Evolutionary conservation across 2,329 filamentous ascomycete species (phyloP).

Genomic region (Rhynchosporium secalis): DNA sequence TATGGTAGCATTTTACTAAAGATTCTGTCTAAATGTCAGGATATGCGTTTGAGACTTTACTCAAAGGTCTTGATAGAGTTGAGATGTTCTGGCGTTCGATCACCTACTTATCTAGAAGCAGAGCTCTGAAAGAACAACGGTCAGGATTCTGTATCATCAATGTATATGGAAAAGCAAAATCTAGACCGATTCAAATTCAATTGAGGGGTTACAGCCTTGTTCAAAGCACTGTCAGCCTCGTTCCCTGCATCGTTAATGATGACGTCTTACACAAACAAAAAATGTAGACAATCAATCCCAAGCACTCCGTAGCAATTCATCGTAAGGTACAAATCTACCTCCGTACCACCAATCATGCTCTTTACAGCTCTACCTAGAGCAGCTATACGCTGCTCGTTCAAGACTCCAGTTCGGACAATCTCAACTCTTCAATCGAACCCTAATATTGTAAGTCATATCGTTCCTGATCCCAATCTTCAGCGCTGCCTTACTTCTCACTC

Average conservation of each 20-base stretch:
- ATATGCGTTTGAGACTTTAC: too few species aligned
- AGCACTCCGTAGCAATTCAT: too few species aligned
- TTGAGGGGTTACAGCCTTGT: slow-evolving; percentile 9
- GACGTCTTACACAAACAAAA: slow-evolving; percentile 6
- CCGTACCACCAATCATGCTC: slow-evolving; percentile 21
- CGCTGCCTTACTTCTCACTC: neutral
- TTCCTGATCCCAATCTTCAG: neutral
- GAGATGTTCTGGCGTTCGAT: too few species aligned
- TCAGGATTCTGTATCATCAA: too few species aligned
- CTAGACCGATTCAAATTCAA: neutral
- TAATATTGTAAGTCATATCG: slow-evolving; percentile 33
- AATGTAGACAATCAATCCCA: too few species aligned
- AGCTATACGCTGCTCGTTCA: slow-evolving; percentile 15
- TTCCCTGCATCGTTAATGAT: slow-evolving; percentile 22
- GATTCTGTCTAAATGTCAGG: too few species aligned
- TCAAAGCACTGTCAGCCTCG: slow-evolving; percentile 4
- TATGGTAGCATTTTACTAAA: too few species aligned
- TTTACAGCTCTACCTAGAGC: slow-evolving; percentile 21
- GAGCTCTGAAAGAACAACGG: too few species aligned
- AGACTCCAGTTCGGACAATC: slow-evolving; percentile 21
- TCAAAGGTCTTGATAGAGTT: too few species aligned
- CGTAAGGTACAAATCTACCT: neutral
- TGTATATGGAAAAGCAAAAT: neutral
- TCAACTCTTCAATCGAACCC: slow-evolving; percentile 38
- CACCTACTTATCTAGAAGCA: too few species aligned